Evolutionary conservation across 2,329 filamentous ascomycete species (phyloP).

Genomic region (Davidsoniella eucalypti): DNA sequence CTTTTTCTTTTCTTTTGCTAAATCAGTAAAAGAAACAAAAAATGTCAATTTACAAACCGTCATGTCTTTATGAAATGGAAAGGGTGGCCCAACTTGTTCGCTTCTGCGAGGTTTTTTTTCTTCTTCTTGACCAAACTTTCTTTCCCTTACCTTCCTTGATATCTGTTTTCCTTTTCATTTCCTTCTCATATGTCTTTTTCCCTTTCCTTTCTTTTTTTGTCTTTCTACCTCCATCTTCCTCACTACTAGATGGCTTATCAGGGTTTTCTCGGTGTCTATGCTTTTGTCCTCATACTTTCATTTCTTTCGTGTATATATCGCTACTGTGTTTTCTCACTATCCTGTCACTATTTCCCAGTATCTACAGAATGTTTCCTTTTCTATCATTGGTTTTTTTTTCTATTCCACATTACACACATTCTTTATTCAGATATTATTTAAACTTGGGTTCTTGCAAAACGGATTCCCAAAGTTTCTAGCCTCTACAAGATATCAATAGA

Average conservation of each 20-base stretch:
- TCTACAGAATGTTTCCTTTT: background rate
- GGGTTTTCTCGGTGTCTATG: constrained; percentile 2
- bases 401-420: background rate
- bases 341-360: background rate
- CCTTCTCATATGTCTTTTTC: background rate
- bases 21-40: background rate
- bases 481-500: no score
- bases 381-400: background rate
- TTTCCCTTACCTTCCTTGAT: background rate
- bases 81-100: background rate
- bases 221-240: background rate
- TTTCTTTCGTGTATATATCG: constrained; percentile 1
- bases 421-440: background rate
- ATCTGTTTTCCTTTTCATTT: background rate
- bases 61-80: background rate
- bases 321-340: background rate
- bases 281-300: constrained; percentile 2
- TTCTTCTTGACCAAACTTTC: background rate
- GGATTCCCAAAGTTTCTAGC: no score
- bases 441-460: background rate
- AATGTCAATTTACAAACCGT: no score
- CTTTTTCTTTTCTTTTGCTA: background rate
- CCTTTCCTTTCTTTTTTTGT: background rate
- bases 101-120: background rate
- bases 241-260: background rate